These are phyloP conservation scores for Lathyrus oleraceus DNA, from an alignment of 306 rosid genomes.

Conservation along the genomic window DNA sequence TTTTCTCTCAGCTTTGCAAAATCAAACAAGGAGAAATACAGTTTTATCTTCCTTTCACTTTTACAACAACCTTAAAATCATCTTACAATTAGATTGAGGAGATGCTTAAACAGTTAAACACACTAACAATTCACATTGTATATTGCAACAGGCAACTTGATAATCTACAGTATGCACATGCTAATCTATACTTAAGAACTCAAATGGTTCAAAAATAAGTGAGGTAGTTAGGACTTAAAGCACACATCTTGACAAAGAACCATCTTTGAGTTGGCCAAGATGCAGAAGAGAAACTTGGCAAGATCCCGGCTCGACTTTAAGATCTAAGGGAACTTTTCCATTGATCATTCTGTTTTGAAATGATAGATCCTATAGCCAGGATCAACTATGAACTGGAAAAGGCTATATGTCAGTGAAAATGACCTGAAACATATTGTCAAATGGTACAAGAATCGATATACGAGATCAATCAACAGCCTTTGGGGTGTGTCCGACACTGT, in stretches of 20 bases:
- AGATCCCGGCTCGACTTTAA: constrained; percentile 3
- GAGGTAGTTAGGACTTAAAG: neutral
- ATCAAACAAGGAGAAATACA: too few relatives aligned
- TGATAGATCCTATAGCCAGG: constrained; percentile 3
- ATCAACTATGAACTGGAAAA: constrained; percentile 2
- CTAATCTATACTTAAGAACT: constrained; percentile 12
- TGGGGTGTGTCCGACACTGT: constrained; percentile 63
- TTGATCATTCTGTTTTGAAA: constrained; percentile 31
- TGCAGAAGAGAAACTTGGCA: neutral
- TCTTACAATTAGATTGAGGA: too few relatives aligned
- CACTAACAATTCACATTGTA: neutral
- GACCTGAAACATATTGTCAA: constrained; percentile 24
- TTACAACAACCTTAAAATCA: too few relatives aligned
- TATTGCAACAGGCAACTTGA: neutral
- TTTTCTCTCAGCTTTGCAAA: too few relatives aligned
- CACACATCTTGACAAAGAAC: constrained; percentile 5
- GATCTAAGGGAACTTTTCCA: constrained; percentile 26
- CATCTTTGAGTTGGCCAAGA: constrained; percentile 9
- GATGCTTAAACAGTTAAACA: neutral
- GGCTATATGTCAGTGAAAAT: neutral
- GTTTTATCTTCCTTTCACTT: too few relatives aligned
- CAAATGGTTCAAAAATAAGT: neutral
- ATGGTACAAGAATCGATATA: constrained; percentile 21
- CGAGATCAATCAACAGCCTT: constrained; percentile 49
- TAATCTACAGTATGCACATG: neutral